Evolutionary conservation across 306 rosid species (phyloP).

Genomic region (Medicago lupulina): DNA sequence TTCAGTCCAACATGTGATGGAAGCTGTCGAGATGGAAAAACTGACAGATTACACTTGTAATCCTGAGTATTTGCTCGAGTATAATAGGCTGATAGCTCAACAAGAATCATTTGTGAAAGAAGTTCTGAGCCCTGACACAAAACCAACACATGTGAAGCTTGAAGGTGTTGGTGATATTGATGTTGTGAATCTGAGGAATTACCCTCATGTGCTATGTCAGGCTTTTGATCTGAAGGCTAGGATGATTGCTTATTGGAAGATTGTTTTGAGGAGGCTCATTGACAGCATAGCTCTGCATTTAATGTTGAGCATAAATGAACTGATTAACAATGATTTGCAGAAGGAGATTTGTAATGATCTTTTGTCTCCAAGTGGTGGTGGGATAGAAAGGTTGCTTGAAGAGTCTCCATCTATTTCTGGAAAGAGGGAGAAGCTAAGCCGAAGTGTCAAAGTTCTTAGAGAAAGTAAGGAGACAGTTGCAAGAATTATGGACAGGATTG

Average conservation of each 20-base stretch:
- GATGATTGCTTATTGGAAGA: conserved; percentile 62
- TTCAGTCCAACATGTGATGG: conserved; percentile 39
- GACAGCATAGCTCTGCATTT: conserved; percentile 54
- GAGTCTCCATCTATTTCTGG: conserved; percentile 52
- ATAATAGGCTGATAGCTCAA: conserved; percentile 38
- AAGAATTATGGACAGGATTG: conserved; percentile 46
- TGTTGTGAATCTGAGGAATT: conserved; percentile 31
- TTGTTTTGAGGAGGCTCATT: conserved; percentile 52
- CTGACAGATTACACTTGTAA: conserved; percentile 56
- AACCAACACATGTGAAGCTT: not conserved
- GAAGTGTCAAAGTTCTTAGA: conserved; percentile 42
- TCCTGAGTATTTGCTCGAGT: conserved; percentile 46
- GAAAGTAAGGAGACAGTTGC: conserved; percentile 49
- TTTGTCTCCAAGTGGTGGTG: conserved; percentile 35
- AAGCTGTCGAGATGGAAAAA: conserved; percentile 60
- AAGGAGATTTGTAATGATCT: conserved; percentile 47
- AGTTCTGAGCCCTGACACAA: not conserved
- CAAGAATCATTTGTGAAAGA: conserved; percentile 30
- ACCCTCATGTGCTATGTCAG: conserved; percentile 28
- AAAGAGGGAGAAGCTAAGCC: conserved; percentile 46
- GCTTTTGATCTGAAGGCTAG: conserved; percentile 62
- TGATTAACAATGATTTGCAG: conserved; percentile 51
- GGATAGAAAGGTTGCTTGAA: conserved; percentile 57
- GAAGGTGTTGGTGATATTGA: conserved; percentile 52
- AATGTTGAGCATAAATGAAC: conserved; percentile 38